Base-by-base conservation (phyloP, 1,284 basidiomycete genomes). In the Athelia psychrophila region DNA sequence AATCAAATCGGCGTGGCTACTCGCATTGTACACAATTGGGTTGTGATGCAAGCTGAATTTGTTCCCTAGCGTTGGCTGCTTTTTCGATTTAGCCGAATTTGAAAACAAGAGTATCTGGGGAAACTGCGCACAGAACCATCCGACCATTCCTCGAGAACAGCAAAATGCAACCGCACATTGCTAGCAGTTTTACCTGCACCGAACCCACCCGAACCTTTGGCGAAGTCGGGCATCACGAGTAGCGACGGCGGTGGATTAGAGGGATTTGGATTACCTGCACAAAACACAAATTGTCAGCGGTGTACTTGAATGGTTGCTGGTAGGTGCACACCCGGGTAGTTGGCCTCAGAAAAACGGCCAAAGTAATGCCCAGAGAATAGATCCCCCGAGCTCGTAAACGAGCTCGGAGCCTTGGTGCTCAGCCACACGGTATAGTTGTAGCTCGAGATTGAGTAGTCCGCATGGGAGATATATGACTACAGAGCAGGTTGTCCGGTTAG, bases 141-240 rank as follows among this genome's bases (percentile, higher is more conserved):
- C 13, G 33, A 42, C 61, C 73, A 79, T 55, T 79, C 77, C 56
- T 80, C 78, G 40, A 78, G 47, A 8, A 79, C 75, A 19, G 65
- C 64, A 4, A 79, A 54, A 46, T 72, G 68, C 55, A 76, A 67
- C 3, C 67, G 64, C 10, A 63, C 59, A 54, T 77, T 68, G 50
- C 53, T 61, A 4, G 60, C 70, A 2, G 54, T 40, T 44, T 59
- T 54, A 12, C 77, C 75, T 6, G 54, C 47, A 15, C 74, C 75
- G 48, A 70, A 77, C 2, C 75, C 78, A 20, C 72, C 74, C 18
- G 66, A 66, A 8, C 64, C 54, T 50, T 68, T 62, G 2, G 76
- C 70, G 54, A 80, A 76, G 66, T 79, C 67, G 16, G 78, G 78
- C 77, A 79, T 79, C 19, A 63, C 67, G 25, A 79, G 65, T 48